phyloP scores from a whole-genome alignment of 2,329 filamentous ascomycete genomes.

The Diaporthe vexans region DNA sequence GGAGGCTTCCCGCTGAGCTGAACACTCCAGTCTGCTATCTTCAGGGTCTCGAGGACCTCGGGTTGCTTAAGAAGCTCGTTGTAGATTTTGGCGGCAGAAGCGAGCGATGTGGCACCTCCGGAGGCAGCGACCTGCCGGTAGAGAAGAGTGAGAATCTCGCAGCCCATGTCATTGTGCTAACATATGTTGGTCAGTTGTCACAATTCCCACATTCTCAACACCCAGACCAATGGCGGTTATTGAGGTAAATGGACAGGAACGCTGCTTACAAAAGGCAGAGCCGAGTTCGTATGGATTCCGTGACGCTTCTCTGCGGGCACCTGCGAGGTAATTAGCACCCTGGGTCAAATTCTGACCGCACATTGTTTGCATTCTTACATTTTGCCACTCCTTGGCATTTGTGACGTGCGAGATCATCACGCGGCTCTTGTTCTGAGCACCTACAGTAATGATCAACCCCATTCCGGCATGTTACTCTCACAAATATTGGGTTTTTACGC shows the following conservation, averaged over 20 bases:
- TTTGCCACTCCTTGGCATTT: constrained; percentile 60
- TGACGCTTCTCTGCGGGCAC: constrained; percentile 60
- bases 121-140: constrained; percentile 58
- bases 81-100: constrained; percentile 59
- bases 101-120: constrained; percentile 62
- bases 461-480: background rate
- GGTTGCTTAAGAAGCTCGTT: constrained; percentile 58
- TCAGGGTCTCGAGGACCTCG: constrained; percentile 54
- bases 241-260: background rate
- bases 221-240: background rate
- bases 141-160: constrained; percentile 63
- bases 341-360: rapidly evolving
- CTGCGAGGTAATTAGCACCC: background rate
- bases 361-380: background rate
- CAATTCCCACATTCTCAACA: background rate
- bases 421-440: constrained; percentile 63
- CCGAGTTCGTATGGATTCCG: constrained; percentile 63
- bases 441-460: constrained; percentile 43
- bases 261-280: constrained; percentile 55
- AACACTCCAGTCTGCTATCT: constrained; percentile 60
- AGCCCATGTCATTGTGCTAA: constrained; percentile 66
- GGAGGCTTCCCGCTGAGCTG: constrained; percentile 55
- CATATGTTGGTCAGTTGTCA: background rate
- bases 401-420: constrained; percentile 64
- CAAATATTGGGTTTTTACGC: background rate